These are phyloP conservation scores for Alternaria arbusti DNA, from an alignment of 2,329 filamentous ascomycete genomes.

Conservation along the genomic window DNA sequence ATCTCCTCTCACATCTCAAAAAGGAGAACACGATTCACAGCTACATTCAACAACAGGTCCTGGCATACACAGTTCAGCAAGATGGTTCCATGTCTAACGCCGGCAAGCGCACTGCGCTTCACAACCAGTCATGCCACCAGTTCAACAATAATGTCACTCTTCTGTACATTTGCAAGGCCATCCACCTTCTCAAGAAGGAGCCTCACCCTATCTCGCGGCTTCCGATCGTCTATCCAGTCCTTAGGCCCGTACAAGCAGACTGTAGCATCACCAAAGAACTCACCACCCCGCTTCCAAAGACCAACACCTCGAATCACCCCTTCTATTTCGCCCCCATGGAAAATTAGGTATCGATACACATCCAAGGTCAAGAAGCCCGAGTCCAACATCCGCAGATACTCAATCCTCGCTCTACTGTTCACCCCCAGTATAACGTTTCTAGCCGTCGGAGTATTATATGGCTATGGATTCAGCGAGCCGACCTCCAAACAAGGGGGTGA, in stretches of 20 bases:
- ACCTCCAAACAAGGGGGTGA: background rate
- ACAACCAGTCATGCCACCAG: background rate
- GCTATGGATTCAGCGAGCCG: background rate
- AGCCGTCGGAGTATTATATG: background rate
- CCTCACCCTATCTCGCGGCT: background rate
- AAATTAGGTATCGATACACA: background rate
- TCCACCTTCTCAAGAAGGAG: background rate
- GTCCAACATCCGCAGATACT: background rate
- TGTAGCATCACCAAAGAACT: background rate
- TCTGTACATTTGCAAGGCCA: background rate
- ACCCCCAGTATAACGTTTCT: background rate
- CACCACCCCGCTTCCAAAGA: background rate
- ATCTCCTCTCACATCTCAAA: background rate
- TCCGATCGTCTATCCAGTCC: background rate
- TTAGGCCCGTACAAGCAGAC: background rate
- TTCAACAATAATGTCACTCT: background rate
- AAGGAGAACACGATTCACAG: background rate
- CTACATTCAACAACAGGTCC: background rate
- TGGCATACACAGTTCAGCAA: background rate
- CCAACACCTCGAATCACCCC: background rate
- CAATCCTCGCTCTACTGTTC: background rate
- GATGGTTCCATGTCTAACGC: background rate
- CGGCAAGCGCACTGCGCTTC: background rate
- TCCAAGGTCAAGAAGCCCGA: background rate
- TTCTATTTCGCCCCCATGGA: background rate